Evolutionary conservation across 371 early-diverging fungal genomes (phyloP), one percentile per base, ranked within the genome.

Genomic region (Mucor mucedo): DNA sequence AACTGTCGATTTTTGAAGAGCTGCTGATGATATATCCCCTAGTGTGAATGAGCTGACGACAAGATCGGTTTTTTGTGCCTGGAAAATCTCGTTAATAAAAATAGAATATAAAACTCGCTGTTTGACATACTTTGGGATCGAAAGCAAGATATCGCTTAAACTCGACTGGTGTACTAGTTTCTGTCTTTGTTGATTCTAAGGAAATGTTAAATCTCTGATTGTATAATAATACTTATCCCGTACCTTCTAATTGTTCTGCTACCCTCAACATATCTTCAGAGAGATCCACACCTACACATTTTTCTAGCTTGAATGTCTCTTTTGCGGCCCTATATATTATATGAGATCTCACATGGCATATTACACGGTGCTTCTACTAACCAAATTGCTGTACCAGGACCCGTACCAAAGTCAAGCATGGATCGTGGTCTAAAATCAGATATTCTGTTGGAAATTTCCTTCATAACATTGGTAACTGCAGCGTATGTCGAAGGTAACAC

Each of bases 301-400:
- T 52, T 5, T 84, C 62, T 44, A 91, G 11, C 38, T 71, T 57
- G 80, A 87, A 93, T 1, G 83, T 68, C n/a, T 87, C 76, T 47
- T 86, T 82, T 4, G 88, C 82, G 3, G 91, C 93, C 94, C 93
- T 89, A 70, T 10, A 28, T 13, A 29, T 11, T 10, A 28, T 30
- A 29, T 27, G 5, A 29, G 21, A 4, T 1, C 29, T 50, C 21
- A 32, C 29, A 50, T 27, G 2, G 4, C 30, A 35, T 8, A 35
- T 7, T 8, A 5, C 21, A 21, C 21, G 21, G 21, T 21, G 21
- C 21, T 6, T 5, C 2, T 39, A 6, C 55, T 60, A 80, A 87
- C 91, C 92, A 95, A 38, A 95, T 76, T 7, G 87, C 91, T 5
- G 94, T 92, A 32, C 92, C 96, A 5, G 95, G 95, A 2, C 96